Evolutionary conservation across 106 monocot genomes (phyloP).

Genomic region (Apostasia shenzhenica): DNA sequence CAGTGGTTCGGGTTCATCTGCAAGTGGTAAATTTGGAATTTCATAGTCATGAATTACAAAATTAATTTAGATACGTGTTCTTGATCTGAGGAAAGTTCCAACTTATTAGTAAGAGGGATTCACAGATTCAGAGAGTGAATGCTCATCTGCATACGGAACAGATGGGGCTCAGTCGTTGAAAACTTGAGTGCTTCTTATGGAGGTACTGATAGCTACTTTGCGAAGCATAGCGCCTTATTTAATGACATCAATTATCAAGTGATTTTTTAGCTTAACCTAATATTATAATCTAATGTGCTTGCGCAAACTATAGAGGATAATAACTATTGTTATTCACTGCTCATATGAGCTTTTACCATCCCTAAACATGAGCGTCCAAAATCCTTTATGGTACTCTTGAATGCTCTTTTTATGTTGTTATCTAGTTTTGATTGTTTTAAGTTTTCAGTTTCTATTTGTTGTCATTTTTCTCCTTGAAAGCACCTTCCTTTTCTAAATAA

Average conservation of each 20-base stretch:
- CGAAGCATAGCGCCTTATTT: not conserved
- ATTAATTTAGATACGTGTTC: not conserved
- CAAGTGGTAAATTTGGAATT: constrained; percentile 33
- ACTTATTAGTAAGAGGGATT: constrained; percentile 3
- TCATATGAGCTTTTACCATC: too few relatives aligned
- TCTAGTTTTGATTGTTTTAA: too few relatives aligned
- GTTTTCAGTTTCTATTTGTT: too few relatives aligned
- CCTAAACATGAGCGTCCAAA: too few relatives aligned
- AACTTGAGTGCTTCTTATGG: constrained; percentile 12
- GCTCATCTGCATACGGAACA: constrained; percentile 49
- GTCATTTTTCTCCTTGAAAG: too few relatives aligned
- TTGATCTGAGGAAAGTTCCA: not conserved
- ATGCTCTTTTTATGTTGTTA: too few relatives aligned
- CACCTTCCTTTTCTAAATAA: too few relatives aligned
- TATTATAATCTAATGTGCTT: too few relatives aligned
- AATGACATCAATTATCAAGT: not conserved
- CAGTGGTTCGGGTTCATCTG: constrained; percentile 62
- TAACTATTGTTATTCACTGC: too few relatives aligned
- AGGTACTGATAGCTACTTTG: constrained; percentile 1
- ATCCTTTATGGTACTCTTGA: too few relatives aligned
- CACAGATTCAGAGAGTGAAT: constrained; percentile 61
- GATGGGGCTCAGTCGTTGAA: constrained; percentile 34
- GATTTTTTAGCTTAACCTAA: not conserved
- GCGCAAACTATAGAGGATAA: too few relatives aligned
- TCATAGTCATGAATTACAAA: not conserved